Evolutionary conservation across 2,329 filamentous ascomycete genomes (phyloP).

Genomic region (Elsinoe perseae): DNA sequence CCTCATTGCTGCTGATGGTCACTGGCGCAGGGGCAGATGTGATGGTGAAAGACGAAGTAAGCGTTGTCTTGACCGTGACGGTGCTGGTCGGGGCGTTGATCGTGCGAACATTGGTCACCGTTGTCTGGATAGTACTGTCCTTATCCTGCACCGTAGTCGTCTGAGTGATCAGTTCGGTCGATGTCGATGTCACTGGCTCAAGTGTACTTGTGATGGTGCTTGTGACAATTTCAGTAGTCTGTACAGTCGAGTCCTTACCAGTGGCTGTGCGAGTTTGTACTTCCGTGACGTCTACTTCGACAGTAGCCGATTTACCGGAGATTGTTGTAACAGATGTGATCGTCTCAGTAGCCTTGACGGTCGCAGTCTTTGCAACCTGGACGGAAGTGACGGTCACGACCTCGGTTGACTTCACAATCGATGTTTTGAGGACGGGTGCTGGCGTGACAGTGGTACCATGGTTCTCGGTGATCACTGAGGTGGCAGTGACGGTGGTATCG

Average conservation of each 20-base stretch:
- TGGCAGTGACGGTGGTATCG: conserved; percentile 22
- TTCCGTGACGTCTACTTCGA: conserved; percentile 22
- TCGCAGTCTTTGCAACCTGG: conserved; percentile 17
- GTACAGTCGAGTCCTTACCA: conserved; percentile 17
- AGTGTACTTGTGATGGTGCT: conserved; percentile 16
- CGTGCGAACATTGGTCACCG: conserved; percentile 19
- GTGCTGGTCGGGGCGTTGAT: conserved; percentile 20
- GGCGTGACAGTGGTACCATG: conserved; percentile 31
- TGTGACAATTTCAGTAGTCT: conserved; percentile 20
- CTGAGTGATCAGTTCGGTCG: conserved; percentile 11
- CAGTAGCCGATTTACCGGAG: conserved; percentile 20
- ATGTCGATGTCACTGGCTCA: conserved; percentile 17
- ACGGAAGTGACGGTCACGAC: conserved; percentile 18
- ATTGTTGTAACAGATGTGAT: conserved; percentile 7
- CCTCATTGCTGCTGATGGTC: conserved; percentile 20
- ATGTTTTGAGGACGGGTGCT: conserved; percentile 22
- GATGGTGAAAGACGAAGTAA: conserved; percentile 20
- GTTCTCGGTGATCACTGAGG: conserved; percentile 25
- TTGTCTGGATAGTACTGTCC: conserved; percentile 18
- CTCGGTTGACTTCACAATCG: conserved; percentile 23
- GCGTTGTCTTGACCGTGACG: conserved; percentile 19
- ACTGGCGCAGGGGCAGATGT: conserved; percentile 21
- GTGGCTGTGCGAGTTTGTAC: conserved; percentile 17
- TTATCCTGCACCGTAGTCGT: conserved; percentile 18
- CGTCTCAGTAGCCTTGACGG: conserved; percentile 17